Evolutionary conservation across 345 rosid species (phyloP).

Genomic region (thale cress (Arabidopsis thaliana)): TAIR10.1 NC_003074.8:8153501-8154000

Average conservation of each 20-base stretch:
- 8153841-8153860: conserved; percentile 88
- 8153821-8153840: conserved; percentile 63
- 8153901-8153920: conserved; percentile 9
- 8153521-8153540: conserved; percentile 73
- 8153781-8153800: conserved; percentile 32
- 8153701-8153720: conserved; percentile 30
- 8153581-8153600: conserved; percentile 93
- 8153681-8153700: conserved; percentile 9
- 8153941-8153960: conserved; percentile 41
- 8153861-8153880: conserved; percentile 76
- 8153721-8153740: conserved; percentile 57
- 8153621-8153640: conserved; percentile 77
- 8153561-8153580: conserved; percentile 94
- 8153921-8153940: conserved; percentile 39
- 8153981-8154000: conserved; percentile 17
- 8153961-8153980: conserved; percentile 2
- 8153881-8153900: conserved; percentile 52
- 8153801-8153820: conserved; percentile 42
- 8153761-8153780: conserved; percentile 16
- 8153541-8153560: conserved; percentile 91
- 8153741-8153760: conserved; percentile 60
- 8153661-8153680: conserved; percentile 29
- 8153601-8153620: conserved; percentile 85
- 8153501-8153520: conserved; percentile 84
- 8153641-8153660: conserved; percentile 28